Conservation (phyloP, 306 rosid species). For the Lathyrus oleraceus region DNA sequence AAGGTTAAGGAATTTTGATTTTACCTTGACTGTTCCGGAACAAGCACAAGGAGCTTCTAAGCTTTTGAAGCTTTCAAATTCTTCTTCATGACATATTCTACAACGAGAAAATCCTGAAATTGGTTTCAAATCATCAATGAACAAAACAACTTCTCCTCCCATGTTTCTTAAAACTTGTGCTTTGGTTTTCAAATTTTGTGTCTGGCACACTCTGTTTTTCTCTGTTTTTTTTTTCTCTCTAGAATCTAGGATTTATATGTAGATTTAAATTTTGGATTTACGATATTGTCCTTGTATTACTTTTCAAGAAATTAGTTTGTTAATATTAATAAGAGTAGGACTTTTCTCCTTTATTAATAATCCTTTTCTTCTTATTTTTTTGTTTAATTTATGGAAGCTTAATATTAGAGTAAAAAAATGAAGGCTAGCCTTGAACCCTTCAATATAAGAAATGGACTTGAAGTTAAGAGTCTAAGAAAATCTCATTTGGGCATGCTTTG, state of each 20-base stretch:
- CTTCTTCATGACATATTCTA: slow-evolving; percentile 94
- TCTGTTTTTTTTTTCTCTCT: slow-evolving; percentile 1
- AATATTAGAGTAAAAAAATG: neutral
- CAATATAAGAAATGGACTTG: slow-evolving; percentile 7
- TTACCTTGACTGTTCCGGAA: slow-evolving; percentile 92
- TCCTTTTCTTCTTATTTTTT: neutral
- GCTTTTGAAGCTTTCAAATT: slow-evolving; percentile 57
- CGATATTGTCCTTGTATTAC: slow-evolving; percentile 52
- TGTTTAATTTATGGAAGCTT: neutral
- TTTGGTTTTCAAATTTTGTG: slow-evolving; percentile 33
- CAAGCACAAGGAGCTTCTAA: slow-evolving; percentile 97
- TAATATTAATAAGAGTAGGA: neutral
- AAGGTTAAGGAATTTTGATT: neutral
- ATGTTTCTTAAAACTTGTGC: slow-evolving; percentile 37
- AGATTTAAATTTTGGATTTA: slow-evolving; percentile 34
- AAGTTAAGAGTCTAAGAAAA: slow-evolving; percentile 34
- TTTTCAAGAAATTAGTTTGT: slow-evolving; percentile 18
- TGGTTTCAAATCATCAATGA: slow-evolving; percentile 61
- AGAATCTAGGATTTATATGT: slow-evolving; percentile 33
- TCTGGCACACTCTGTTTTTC: neutral
- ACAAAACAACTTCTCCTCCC: slow-evolving; percentile 63
- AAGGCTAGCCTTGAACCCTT: slow-evolving; percentile 35
- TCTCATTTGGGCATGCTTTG: slow-evolving; percentile 14
- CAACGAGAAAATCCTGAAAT: slow-evolving; percentile 54
- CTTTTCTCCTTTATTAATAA: neutral